Percentiles rank a stretch among this genome's conserved stretches.
Conservation (phyloP, 164 flowering plant genomes). For the Cinnamomum chago region DNA sequence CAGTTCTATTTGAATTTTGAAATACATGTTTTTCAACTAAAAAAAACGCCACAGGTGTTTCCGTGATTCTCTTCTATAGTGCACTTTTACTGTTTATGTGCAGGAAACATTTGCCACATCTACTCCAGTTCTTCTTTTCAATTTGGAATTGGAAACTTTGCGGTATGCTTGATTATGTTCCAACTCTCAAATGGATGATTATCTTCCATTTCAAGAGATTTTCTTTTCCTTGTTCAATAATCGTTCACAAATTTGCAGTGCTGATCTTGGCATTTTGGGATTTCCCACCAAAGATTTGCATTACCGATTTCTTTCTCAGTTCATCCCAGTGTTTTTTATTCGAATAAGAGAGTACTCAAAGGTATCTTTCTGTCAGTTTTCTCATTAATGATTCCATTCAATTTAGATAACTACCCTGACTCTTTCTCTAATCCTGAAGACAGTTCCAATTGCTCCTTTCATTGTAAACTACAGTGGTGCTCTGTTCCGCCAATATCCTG, state of each 20-base stretch:
- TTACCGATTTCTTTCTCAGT: constrained; percentile 90
- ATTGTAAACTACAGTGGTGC: constrained; percentile 90
- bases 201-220: neutral
- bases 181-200: neutral
- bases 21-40: neutral
- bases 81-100: neutral
- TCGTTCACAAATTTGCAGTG: constrained; percentile 42
- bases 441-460: constrained; percentile 93
- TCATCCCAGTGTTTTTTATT: constrained; percentile 80
- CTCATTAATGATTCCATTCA: neutral
- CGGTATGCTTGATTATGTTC: constrained; percentile 44
- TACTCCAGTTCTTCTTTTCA: constrained; percentile 84
- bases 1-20: too few species aligned
- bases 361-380: constrained; percentile 36
- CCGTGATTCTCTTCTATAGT: too few species aligned
- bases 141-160: constrained; percentile 89
- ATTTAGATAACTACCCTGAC: constrained; percentile 15
- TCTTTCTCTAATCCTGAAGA: constrained; percentile 43
- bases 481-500: constrained; percentile 94
- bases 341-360: constrained; percentile 93
- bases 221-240: constrained; percentile 1
- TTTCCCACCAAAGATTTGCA: constrained; percentile 90
- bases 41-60: too few species aligned
- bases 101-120: constrained; percentile 82
- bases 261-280: constrained; percentile 90